Conservation (phyloP, 78 protist species). For the Corallochytrium limacisporum region DNA sequence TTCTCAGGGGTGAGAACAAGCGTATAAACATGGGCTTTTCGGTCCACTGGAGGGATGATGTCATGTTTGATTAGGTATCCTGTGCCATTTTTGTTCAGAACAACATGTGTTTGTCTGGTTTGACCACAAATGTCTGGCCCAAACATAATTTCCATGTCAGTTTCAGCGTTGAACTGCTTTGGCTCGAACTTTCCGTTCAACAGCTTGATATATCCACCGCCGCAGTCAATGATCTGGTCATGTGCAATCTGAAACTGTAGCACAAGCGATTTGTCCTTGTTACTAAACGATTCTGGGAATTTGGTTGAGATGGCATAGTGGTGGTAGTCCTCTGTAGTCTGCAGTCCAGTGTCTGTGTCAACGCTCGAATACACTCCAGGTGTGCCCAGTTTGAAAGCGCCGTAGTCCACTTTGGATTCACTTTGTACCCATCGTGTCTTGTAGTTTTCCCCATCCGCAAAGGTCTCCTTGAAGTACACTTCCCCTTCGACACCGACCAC, state of each 20-base stretch:
- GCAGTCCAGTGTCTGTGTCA: constrained; percentile 20
- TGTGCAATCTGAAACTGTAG: constrained; percentile 78
- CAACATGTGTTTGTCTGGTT: constrained; percentile 64
- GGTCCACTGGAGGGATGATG: constrained; percentile 56
- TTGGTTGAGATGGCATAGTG: constrained; percentile 66
- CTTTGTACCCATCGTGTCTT: too few species aligned
- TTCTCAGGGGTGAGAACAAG: constrained; percentile 79
- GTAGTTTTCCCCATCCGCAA: too few species aligned
- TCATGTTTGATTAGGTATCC: constrained; percentile 64
- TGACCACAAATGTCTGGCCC: constrained; percentile 95
- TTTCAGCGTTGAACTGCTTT: constrained; percentile 57
- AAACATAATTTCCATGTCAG: constrained; percentile 79
- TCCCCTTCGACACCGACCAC: background rate
- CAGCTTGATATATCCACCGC: constrained; percentile 91
- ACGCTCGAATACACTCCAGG: too few species aligned
- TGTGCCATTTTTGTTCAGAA: constrained; percentile 75
- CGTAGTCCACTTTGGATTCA: too few species aligned
- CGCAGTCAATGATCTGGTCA: constrained; percentile 82
- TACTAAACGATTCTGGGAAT: constrained; percentile 38
- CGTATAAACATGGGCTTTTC: constrained; percentile 94
- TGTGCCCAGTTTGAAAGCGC: too few species aligned
- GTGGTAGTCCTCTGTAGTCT: constrained; percentile 68
- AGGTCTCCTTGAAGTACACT: background rate
- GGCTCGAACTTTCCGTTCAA: constrained; percentile 35
- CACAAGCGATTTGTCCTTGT: constrained; percentile 55